phyloP scores from a whole-genome alignment of 768 basidiomycete genomes.

The button mushroom (Agaricus bisporus) region DNA sequence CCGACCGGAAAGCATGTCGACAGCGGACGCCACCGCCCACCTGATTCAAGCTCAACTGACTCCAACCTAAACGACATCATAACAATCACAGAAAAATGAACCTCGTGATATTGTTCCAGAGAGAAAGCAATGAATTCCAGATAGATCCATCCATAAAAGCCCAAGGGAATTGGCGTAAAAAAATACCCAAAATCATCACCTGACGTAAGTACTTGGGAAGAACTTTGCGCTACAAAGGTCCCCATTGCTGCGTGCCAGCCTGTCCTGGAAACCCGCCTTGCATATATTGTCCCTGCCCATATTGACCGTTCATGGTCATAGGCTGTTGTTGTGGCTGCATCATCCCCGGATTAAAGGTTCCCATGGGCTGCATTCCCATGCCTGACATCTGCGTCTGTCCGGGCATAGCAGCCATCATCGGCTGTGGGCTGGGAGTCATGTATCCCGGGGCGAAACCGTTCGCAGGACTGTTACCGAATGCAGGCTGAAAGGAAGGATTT shows the following conservation, averaged over 20 bases:
- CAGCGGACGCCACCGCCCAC: too few relatives aligned
- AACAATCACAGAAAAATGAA: too few relatives aligned
- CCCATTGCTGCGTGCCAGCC: conserved; percentile 31
- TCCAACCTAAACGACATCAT: too few relatives aligned
- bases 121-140: neutral
- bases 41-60: too few relatives aligned
- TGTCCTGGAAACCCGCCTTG: conserved; percentile 20
- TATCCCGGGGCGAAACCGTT: conserved; percentile 17
- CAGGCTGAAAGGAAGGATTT: conserved; percentile 1
- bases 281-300: conserved; percentile 15
- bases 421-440: conserved; percentile 23
- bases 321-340: conserved; percentile 27
- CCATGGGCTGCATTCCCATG: conserved; percentile 24
- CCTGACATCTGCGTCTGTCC: conserved; percentile 23
- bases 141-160: too few relatives aligned
- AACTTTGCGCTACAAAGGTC: conserved; percentile 24
- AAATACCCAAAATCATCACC: neutral
- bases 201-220: too few relatives aligned
- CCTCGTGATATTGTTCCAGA: too few relatives aligned
- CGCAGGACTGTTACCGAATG: conserved; percentile 11
- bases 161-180: neutral
- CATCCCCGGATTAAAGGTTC: neutral
- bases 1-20: too few relatives aligned
- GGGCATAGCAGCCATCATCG: conserved; percentile 25
- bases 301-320: conserved; percentile 11